A percentile compares a stretch with the other conserved stretches of the same genome.
Evolutionary conservation across 768 basidiomycete species (phyloP).

Genomic region (Hebeloma cylindrosporum): DNA sequence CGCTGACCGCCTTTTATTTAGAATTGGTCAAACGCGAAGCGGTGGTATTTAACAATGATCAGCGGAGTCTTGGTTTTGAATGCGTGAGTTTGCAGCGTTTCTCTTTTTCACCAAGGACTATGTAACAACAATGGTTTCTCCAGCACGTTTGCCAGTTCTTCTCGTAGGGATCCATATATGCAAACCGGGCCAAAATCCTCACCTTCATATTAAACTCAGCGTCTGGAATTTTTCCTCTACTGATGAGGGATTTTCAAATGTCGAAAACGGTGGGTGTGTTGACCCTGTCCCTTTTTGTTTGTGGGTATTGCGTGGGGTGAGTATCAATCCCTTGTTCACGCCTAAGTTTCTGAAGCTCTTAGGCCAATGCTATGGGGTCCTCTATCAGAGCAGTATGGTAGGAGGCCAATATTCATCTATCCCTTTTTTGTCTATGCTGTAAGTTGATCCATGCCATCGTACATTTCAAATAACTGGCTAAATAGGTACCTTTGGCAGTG

Average conservation of each 20-base stretch:
- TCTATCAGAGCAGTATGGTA: constrained; percentile 55
- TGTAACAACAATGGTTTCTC: background rate
- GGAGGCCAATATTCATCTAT: constrained; percentile 56
- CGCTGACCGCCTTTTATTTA: constrained; percentile 19
- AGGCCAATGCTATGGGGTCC: constrained; percentile 60
- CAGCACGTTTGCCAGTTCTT: constrained; percentile 65
- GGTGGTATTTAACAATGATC: constrained; percentile 54
- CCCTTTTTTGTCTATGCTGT: constrained; percentile 59
- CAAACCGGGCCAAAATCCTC: background rate
- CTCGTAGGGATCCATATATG: constrained; percentile 33
- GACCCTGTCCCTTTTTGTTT: constrained; percentile 61
- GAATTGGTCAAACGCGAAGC: constrained; percentile 48
- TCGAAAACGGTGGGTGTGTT: constrained; percentile 51
- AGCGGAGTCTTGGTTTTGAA: constrained; percentile 53
- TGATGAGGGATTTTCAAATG: constrained; percentile 50
- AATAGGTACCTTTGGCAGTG: constrained; percentile 34
- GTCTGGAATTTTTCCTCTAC: constrained; percentile 43
- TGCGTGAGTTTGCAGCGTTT: constrained; percentile 50
- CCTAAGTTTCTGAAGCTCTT: background rate
- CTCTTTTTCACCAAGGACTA: background rate
- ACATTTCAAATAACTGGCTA: background rate
- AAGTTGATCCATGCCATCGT: constrained; percentile 16
- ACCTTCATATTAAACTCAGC: constrained; percentile 31
- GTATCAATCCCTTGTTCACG: constrained; percentile 1
- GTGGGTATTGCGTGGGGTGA: constrained; percentile 65